Percentiles rank a stretch among this genome's conserved stretches.
Evolutionary conservation across 371 early-diverging fungal species (phyloP).

Genomic region (Syncephalastrum monosporum): DNA sequence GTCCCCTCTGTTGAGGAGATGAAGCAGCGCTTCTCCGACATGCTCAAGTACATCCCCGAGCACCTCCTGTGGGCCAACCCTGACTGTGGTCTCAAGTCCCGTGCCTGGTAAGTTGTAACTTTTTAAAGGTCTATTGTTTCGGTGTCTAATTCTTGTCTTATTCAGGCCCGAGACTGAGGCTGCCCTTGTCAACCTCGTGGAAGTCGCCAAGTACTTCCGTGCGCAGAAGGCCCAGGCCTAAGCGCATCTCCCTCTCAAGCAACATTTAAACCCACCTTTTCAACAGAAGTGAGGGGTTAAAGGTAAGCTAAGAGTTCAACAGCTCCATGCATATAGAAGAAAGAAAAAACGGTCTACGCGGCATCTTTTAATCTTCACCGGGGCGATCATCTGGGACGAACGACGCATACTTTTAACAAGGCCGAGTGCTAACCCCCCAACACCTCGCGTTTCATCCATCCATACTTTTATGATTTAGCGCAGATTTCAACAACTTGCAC

Average conservation of each 20-base stretch:
- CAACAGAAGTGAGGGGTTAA: slow-evolving; percentile 24
- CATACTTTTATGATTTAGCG: too few relatives aligned
- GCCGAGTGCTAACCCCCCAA: too few relatives aligned
- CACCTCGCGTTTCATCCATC: too few relatives aligned
- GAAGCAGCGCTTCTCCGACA: slow-evolving; percentile 73
- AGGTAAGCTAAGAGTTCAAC: slow-evolving; percentile 26
- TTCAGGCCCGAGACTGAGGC: slow-evolving; percentile 83
- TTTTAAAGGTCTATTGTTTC: slow-evolving; percentile 56
- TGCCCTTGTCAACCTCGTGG: slow-evolving; percentile 83
- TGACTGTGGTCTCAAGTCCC: slow-evolving; percentile 97
- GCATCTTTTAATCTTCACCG: too few relatives aligned
- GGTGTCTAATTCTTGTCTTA: slow-evolving; percentile 14
- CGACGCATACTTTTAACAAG: too few relatives aligned
- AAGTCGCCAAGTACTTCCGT: slow-evolving; percentile 76
- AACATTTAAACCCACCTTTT: slow-evolving; percentile 17
- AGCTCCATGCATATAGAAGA: slow-evolving; percentile 16
- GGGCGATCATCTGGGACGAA: too few relatives aligned
- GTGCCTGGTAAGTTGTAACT: slow-evolving; percentile 65
- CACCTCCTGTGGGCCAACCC: slow-evolving; percentile 94
- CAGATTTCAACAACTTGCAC: too few relatives aligned
- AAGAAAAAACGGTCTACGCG: too few relatives aligned
- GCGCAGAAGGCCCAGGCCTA: slow-evolving; percentile 29
- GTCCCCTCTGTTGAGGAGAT: slow-evolving; percentile 91
- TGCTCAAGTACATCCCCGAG: slow-evolving; percentile 76
- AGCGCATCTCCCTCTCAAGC: slow-evolving; percentile 4